Evolutionary conservation across 2,329 filamentous ascomycete species (phyloP).

Genomic region (Graphium sp.): DNA sequence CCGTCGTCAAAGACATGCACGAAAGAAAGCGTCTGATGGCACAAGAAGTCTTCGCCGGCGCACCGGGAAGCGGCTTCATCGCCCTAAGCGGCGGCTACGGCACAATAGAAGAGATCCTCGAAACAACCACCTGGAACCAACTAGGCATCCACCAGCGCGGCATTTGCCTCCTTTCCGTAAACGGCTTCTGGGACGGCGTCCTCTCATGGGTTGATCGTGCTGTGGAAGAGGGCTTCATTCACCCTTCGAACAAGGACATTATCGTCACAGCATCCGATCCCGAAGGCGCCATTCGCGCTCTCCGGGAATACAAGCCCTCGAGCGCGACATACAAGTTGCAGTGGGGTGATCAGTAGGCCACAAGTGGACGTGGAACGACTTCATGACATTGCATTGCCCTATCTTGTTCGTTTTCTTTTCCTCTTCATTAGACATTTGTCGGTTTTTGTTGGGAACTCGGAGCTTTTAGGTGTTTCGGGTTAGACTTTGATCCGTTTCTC

Average conservation of each 20-base stretch:
- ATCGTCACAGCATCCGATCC: slow-evolving; percentile 59
- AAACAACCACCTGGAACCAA: slow-evolving; percentile 89
- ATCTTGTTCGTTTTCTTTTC: no score
- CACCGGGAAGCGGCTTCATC: slow-evolving; percentile 74
- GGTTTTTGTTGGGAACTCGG: no score
- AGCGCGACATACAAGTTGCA: slow-evolving; percentile 63
- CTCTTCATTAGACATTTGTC: no score
- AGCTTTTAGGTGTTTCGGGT: no score
- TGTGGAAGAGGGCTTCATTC: slow-evolving; percentile 63
- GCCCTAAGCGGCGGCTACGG: slow-evolving; percentile 82
- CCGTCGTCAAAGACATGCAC: slow-evolving; percentile 90
- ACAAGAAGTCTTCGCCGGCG: slow-evolving; percentile 64
- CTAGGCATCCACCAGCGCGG: slow-evolving; percentile 74
- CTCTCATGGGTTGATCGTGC: slow-evolving; percentile 66
- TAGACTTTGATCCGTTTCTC: no score
- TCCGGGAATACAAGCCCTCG: slow-evolving; percentile 62
- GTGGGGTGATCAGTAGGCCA: slow-evolving; percentile 51
- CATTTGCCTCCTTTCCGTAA: slow-evolving; percentile 71
- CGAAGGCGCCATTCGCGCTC: slow-evolving; percentile 51
- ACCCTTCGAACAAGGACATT: slow-evolving; percentile 53
- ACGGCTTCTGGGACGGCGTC: slow-evolving; percentile 84
- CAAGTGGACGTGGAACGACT: no score
- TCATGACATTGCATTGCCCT: no score
- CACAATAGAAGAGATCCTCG: slow-evolving; percentile 90
- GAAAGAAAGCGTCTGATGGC: slow-evolving; percentile 92